A percentile compares a stretch with the other conserved stretches of the same genome.
These are phyloP conservation scores for Erigeron philadelphicus DNA, from an alignment of 140 eudicot species.

Conservation along the genomic window DNA sequence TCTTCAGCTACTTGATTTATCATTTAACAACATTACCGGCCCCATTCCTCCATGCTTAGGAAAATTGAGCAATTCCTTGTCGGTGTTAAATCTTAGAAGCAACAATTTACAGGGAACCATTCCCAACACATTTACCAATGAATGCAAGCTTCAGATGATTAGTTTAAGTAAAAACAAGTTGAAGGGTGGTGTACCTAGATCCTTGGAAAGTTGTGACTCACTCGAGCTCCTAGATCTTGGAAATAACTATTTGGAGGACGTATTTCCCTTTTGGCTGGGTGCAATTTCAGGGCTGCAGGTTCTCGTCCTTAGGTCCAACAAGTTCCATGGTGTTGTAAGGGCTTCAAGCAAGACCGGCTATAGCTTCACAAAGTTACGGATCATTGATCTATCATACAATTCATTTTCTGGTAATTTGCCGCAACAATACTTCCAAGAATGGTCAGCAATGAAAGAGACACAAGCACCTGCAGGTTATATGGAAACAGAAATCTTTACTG, in stretches of 20 bases:
- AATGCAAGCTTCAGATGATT: slow-evolving; percentile 4
- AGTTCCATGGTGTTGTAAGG: slow-evolving; percentile 30
- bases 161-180: slow-evolving; percentile 28
- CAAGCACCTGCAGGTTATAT: not conserved
- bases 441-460: not conserved
- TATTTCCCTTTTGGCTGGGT: slow-evolving; percentile 38
- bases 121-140: not conserved
- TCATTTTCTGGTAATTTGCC: not conserved
- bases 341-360: not conserved
- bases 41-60: slow-evolving; percentile 31
- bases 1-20: slow-evolving; percentile 28
- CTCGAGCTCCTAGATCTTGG: slow-evolving; percentile 31
- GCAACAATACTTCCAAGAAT: not conserved
- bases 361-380: slow-evolving; percentile 29
- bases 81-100: not conserved
- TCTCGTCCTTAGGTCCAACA: slow-evolving; percentile 33
- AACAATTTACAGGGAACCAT: slow-evolving; percentile 3
- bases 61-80: slow-evolving; percentile 8
- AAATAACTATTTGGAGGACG: slow-evolving; percentile 25
- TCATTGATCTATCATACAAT: slow-evolving; percentile 23
- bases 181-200: slow-evolving; percentile 27
- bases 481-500: not conserved
- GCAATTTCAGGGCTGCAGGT: slow-evolving; percentile 25
- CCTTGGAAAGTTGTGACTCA: slow-evolving; percentile 28
- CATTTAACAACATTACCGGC: slow-evolving; percentile 32